Base-by-base conservation (phyloP, 2,329 filamentous ascomycete species). In the Cryphonectria carpinicola region DNA sequence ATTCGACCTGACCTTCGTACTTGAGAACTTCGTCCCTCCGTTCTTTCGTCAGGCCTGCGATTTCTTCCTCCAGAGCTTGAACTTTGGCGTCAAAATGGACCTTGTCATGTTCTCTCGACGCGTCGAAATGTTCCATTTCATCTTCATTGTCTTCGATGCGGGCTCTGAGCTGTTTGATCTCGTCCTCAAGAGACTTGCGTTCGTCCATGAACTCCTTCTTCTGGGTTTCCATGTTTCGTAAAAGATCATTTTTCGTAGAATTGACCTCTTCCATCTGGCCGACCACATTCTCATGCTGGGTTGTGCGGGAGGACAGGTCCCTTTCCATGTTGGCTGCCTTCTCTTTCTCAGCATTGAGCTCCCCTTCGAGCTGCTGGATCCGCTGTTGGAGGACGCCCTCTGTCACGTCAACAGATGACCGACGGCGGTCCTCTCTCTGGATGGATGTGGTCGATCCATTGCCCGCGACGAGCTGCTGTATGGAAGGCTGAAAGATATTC, bases 221-320 rank as follows among this genome's bases (percentile, higher is more conserved):
- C 74, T 97, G 88, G 17, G 95, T 92, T 78, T 98, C 94, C 83
- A 99, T 93, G 77, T 99, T 99, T 74, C 93, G 92, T 81, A 99
- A 90, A 13, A 99, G 88, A 79, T 98, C 96, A 76, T 93, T 92
- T 80, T 99, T 99, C 0, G 93, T 98, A 3, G 93, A 95, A 75
- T 96, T 93, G 7, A 89, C 93, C 79, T 98, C 95, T 73, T 96
- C 90, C 72, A 97, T 88, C 76, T 90, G 91, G 76, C 84, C 88
- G 82, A 87, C 90, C 77, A 88, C 88, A 75, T 89, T 86, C 75
- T 84, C 87, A 78, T 88, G 88, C 74, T 86, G 87, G 66, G 84
- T 88, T 74, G 79, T 84, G 66, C 86, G 86, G 3, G 84, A 82
- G 67, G 87, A 85, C 3, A 92, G 86, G 72, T 97, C 93, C 75